Conservation (phyloP, 345 rosid species). For the Chamaenerion angustifolium region DNA sequence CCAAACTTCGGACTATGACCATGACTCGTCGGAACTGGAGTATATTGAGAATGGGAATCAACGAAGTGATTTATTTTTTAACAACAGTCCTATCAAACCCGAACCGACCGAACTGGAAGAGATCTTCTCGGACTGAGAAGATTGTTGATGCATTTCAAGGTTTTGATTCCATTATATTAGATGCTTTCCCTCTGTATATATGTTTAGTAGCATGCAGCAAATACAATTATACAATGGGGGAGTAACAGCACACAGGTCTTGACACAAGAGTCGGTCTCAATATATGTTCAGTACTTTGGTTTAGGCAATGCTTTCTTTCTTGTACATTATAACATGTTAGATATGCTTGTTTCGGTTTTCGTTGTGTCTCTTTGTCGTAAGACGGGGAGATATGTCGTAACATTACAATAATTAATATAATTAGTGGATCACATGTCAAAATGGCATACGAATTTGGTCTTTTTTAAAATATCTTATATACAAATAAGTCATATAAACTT, state of each 20-base stretch:
- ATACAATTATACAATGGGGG: too few relatives aligned
- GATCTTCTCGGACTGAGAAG: conserved; percentile 27
- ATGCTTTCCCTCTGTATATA: not conserved
- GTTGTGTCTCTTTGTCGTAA: conserved; percentile 4
- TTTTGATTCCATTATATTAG: not conserved
- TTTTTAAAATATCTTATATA: too few relatives aligned
- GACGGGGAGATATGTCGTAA: conserved; percentile 1
- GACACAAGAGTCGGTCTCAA: not conserved
- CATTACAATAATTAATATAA: not conserved
- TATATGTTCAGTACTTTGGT: not conserved
- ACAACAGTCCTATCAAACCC: conserved; percentile 8
- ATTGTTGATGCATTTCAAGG: not conserved
- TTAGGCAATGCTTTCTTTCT: not conserved
- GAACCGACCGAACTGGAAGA: conserved; percentile 28
- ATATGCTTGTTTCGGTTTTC: not conserved
- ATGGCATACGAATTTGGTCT: too few relatives aligned
- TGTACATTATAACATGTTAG: conserved; percentile 5
- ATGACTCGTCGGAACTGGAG: conserved; percentile 28
- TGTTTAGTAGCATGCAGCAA: too few relatives aligned
- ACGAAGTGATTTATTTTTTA: conserved; percentile 2
- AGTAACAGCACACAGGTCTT: too few relatives aligned
- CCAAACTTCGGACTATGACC: conserved; percentile 29
- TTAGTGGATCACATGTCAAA: not conserved
- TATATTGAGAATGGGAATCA: conserved; percentile 12
- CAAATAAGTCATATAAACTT: too few relatives aligned